phyloP scores from a whole-genome alignment of 2,329 filamentous ascomycete genomes.

The Coniochaeta prunicola region DNA sequence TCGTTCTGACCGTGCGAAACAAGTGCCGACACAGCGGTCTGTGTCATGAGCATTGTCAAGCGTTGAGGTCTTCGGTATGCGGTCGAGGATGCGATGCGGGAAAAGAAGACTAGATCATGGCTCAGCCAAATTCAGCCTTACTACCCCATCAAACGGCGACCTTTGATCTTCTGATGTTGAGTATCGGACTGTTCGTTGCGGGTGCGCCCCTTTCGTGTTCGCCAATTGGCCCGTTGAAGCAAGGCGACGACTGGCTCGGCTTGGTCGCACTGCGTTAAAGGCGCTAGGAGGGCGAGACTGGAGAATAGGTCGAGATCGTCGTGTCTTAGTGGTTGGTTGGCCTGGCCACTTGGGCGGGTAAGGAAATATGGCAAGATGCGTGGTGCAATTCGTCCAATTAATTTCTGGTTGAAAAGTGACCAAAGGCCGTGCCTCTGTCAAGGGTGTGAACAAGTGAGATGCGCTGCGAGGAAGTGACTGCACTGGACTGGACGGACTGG shows the following conservation, averaged over 20 bases:
- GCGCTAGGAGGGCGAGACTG: constrained; percentile 15
- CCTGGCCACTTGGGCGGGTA: constrained; percentile 25
- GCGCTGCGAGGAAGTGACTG: background rate
- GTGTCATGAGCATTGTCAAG: constrained; percentile 43
- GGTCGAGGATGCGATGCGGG: constrained; percentile 9
- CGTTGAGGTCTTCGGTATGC: constrained; percentile 21
- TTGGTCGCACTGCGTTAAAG: constrained; percentile 3
- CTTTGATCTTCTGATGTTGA: background rate
- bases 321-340: constrained; percentile 30
- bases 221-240: constrained; percentile 1
- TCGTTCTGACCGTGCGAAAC: constrained; percentile 27
- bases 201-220: background rate
- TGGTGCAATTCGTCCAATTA: constrained; percentile 25
- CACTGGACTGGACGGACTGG: background rate
- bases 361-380: constrained; percentile 16
- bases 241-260: background rate
- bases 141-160: background rate
- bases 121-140: constrained; percentile 6
- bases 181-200: background rate
- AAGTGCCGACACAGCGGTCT: constrained; percentile 37
- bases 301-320: constrained; percentile 19
- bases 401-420: constrained; percentile 8
- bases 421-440: background rate
- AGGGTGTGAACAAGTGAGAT: background rate
- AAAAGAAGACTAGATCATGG: constrained; percentile 7